Evolutionary conservation across 441 rosid genomes (phyloP), one percentile per base, ranked within the genome.

Genomic region (Lagerstroemia fauriei): DNA sequence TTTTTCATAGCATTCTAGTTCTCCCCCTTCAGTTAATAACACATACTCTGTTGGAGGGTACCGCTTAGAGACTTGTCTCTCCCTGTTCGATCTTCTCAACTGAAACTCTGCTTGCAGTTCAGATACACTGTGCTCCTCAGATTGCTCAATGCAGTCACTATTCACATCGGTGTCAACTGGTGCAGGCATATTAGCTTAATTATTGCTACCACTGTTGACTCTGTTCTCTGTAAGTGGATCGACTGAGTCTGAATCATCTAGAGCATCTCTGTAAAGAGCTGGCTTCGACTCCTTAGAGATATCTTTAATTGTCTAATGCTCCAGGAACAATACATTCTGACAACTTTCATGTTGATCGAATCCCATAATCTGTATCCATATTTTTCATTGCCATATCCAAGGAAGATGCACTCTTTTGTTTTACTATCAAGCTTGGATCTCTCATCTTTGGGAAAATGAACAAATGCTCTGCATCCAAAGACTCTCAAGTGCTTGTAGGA

Each of bases 361-460:
- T 75, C 78, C 59, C 78, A 75, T 47, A 47, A 24, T 18, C 78
- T 75, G 48, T 75, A 75, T 5, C 78, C 78, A 70, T 31, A 31
- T 7, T 70, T 46, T 7, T 70, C 74, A 44, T 69, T 46, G 4
- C 65, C 65, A 79, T 79, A 79, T 0, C 75, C 65, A 11, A 79
- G 10, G 29, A 79, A 79, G 12, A 78, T 68, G 48, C 63, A 69
- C 25, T 34, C 22, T 25, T 38, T 41, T 2, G 50, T 12, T 25
- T 73, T 73, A 24, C 29, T 24, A 17, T 73, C 76, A 44, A 79
- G 31, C 75, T 79, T 79, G 4, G 44, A 79, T 22, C 81, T 48
- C 10, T 78, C 41, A 17, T 78, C 80, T 3, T 44, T 78, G 12
- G 53, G 57, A 2, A 78, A n/a, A 11, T 78, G 74, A 12, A 44